Percentiles rank a stretch among this genome's conserved stretches.
These are phyloP conservation scores for Areca catechu DNA, from an alignment of 176 grass and related monocot species.

Conservation along the genomic window DNA sequence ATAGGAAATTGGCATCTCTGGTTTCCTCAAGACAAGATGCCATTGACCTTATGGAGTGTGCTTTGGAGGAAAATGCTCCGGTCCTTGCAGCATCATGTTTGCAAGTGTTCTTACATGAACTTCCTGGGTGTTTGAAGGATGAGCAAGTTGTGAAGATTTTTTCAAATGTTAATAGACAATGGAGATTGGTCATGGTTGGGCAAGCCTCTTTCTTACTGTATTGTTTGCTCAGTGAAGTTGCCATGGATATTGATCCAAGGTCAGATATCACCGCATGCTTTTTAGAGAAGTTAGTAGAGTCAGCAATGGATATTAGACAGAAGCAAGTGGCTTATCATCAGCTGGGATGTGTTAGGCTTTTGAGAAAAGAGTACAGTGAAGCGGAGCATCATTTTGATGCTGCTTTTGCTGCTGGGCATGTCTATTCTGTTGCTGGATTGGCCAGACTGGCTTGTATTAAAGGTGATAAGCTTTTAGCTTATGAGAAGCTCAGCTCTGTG, in stretches of 20 bases:
- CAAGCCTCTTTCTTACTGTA: slow-evolving; percentile 66
- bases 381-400: slow-evolving; percentile 48
- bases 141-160: slow-evolving; percentile 68
- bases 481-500: slow-evolving; percentile 66
- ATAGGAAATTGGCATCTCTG: slow-evolving; percentile 64
- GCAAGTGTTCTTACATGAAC: slow-evolving; percentile 72
- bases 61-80: slow-evolving; percentile 67
- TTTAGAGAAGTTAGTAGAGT: slow-evolving; percentile 55
- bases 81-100: slow-evolving; percentile 69
- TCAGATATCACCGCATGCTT: slow-evolving; percentile 44
- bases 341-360: slow-evolving; percentile 65
- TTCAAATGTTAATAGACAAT: slow-evolving; percentile 45
- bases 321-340: slow-evolving; percentile 94
- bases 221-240: slow-evolving; percentile 75
- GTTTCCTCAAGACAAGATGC: slow-evolving; percentile 76
- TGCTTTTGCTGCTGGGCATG: slow-evolving; percentile 64
- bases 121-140: slow-evolving; percentile 55
- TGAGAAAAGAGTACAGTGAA: slow-evolving; percentile 68
- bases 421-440: slow-evolving; percentile 64
- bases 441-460: slow-evolving; percentile 56
- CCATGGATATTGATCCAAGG: slow-evolving; percentile 57
- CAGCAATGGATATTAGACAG: slow-evolving; percentile 36
- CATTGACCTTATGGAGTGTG: slow-evolving; percentile 63
- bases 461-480: slow-evolving; percentile 47
- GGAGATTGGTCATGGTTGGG: slow-evolving; percentile 45